phyloP scores from a whole-genome alignment of 2,329 filamentous ascomycete genomes.

The Fusarium palustre region DNA sequence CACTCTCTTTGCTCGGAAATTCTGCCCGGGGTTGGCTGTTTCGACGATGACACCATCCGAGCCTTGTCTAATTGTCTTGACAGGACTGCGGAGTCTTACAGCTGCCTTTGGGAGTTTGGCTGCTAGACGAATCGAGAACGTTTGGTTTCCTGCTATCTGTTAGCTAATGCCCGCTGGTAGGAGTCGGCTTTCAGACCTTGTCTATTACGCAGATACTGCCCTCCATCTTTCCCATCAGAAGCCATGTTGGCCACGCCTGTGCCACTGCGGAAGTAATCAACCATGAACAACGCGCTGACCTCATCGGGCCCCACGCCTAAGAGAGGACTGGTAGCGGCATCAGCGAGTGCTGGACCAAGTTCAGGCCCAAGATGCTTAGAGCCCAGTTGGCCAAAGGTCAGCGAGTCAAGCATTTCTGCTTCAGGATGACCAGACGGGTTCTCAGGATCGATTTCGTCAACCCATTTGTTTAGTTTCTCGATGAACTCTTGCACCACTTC shows the following conservation, averaged over 20 bases:
- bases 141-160: constrained; percentile 27
- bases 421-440: constrained; percentile 17
- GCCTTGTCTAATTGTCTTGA: constrained; percentile 32
- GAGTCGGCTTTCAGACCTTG: constrained; percentile 23
- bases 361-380: constrained; percentile 10
- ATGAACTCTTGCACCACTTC: constrained; percentile 14
- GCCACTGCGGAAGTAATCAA: constrained; percentile 39
- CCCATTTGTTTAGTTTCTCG: constrained; percentile 19
- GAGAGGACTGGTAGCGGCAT: constrained; percentile 13
- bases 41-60: constrained; percentile 24
- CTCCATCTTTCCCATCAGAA: constrained; percentile 37
- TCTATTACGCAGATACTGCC: constrained; percentile 42
- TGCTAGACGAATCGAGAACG: constrained; percentile 29
- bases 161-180: not conserved
- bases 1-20: constrained; percentile 39
- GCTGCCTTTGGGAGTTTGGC: constrained; percentile 24
- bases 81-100: constrained; percentile 33
- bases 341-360: constrained; percentile 17
- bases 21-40: constrained; percentile 18
- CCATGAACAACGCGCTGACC: constrained; percentile 35
- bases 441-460: constrained; percentile 13
- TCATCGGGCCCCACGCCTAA: constrained; percentile 40
- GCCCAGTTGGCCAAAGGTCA: constrained; percentile 19
- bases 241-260: constrained; percentile 36
- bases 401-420: constrained; percentile 21